phyloP scores from a whole-genome alignment of 2,329 filamentous ascomycete species.

The Aspergillus carbonarius region DNA sequence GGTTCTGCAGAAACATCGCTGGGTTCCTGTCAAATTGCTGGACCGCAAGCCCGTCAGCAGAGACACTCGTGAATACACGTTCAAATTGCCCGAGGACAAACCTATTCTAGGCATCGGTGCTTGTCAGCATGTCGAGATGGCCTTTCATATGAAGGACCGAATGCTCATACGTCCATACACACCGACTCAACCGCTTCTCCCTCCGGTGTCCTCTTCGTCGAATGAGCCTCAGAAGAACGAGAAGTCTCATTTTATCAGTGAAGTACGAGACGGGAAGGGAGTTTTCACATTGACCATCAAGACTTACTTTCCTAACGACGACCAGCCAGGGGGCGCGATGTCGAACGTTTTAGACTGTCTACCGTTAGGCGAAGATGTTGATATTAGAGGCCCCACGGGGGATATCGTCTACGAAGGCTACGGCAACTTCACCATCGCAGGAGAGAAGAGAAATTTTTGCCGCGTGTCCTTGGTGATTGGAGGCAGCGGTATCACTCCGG shows the following conservation, averaged over 20 bases:
- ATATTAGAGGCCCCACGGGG: conserved; percentile 54
- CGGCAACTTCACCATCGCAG: conserved; percentile 49
- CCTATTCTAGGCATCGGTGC: not conserved
- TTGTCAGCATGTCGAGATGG: conserved; percentile 52
- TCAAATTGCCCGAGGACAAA: not conserved
- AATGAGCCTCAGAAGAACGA: not conserved
- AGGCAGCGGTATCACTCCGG: conserved; percentile 53
- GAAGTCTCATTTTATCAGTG: not conserved
- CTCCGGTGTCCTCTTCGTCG: not conserved
- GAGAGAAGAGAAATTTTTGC: conserved; percentile 42
- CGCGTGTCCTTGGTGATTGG: conserved; percentile 52
- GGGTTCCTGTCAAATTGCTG: conserved; percentile 33
- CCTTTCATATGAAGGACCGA: conserved; percentile 53
- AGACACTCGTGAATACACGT: conserved; percentile 51
- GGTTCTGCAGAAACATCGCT: conserved; percentile 39
- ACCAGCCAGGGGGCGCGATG: conserved; percentile 55
- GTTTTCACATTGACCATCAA: conserved; percentile 54
- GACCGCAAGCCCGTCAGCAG: conserved; percentile 43
- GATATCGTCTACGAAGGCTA: conserved; percentile 52
- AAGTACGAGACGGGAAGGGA: conserved; percentile 36
- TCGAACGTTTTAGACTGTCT: conserved; percentile 55
- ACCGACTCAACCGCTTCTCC: conserved; percentile 48
- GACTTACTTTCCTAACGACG: conserved; percentile 51
- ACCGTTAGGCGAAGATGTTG: conserved; percentile 49
- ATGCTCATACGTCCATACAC: conserved; percentile 55